Evolutionary conservation across 768 basidiomycete species (phyloP).

Genomic region (Trametes coccinea): DNA sequence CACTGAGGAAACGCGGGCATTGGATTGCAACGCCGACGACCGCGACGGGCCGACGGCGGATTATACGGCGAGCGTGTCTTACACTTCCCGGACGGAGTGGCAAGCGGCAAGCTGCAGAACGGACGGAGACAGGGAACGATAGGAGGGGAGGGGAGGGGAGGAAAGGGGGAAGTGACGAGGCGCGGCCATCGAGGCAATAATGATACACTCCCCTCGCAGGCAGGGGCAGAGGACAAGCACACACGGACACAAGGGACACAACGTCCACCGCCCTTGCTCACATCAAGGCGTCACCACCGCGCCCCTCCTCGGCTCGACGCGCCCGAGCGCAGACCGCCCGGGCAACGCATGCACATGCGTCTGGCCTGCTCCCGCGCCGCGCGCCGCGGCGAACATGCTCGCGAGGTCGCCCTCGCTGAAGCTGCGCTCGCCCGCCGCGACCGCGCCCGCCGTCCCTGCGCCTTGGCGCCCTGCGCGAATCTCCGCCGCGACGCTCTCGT

Average conservation of each 20-base stretch:
- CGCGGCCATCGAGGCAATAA: conserved; percentile 4
- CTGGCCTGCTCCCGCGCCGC: neutral
- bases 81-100: too few relatives aligned
- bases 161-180: neutral
- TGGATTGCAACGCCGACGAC: neutral
- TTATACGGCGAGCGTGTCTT: too few relatives aligned
- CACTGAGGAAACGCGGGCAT: neutral
- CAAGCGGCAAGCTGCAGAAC: too few relatives aligned
- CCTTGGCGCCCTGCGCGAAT: conserved; percentile 14
- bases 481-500: conserved; percentile 58
- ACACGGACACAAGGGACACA: too few relatives aligned
- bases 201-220: conserved; percentile 9
- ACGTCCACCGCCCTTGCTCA: too few relatives aligned
- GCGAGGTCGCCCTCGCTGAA: conserved; percentile 27
- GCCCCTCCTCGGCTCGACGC: conserved; percentile 2
- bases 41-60: neutral
- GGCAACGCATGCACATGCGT: neutral
- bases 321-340: conserved; percentile 10
- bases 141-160: neutral
- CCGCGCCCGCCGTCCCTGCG: conserved; percentile 5
- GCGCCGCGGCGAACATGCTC: conserved; percentile 23
- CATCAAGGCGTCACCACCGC: conserved; percentile 15
- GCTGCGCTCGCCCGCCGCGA: conserved; percentile 22
- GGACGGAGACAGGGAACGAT: too few relatives aligned
- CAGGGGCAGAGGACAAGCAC: too few relatives aligned